phyloP scores from a whole-genome alignment of 2,329 filamentous ascomycete genomes.

The Acarospora socialis region DNA sequence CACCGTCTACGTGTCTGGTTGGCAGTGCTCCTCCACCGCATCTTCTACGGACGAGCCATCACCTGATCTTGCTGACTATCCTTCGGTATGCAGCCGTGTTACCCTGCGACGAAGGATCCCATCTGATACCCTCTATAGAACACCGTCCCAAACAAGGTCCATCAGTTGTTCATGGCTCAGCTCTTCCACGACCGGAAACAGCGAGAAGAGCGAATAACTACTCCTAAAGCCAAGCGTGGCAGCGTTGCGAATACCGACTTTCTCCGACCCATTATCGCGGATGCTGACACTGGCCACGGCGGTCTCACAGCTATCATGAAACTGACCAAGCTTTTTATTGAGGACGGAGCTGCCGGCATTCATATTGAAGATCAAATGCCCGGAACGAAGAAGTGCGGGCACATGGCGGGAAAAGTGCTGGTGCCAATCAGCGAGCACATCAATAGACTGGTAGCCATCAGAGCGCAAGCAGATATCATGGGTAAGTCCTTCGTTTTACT shows the following conservation, averaged over 20 bases:
- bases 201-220: constrained; percentile 78
- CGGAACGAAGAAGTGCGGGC: constrained; percentile 97
- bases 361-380: constrained; percentile 98
- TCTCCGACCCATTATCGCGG: constrained; percentile 87
- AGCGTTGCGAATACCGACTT: constrained; percentile 77
- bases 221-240: constrained; percentile 55
- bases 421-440: constrained; percentile 97
- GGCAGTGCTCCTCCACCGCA: constrained; percentile 95
- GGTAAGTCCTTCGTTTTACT: constrained; percentile 33
- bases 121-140: constrained; percentile 41
- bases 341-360: constrained; percentile 92
- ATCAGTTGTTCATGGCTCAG: constrained; percentile 95
- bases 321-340: constrained; percentile 92
- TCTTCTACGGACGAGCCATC: constrained; percentile 91
- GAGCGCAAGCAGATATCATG: constrained; percentile 98
- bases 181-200: constrained; percentile 99
- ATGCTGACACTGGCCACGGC: constrained; percentile 94
- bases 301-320: constrained; percentile 87
- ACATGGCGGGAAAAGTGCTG: constrained; percentile 97
- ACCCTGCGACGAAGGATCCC: not conserved
- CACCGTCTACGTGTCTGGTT: constrained; percentile 96
- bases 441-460: constrained; percentile 90
- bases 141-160: constrained; percentile 95
- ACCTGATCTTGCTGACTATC: constrained; percentile 95
- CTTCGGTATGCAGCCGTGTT: constrained; percentile 47